Conservation (phyloP, 2,329 filamentous ascomycete genomes). For the Fusarium algeriense region DNA sequence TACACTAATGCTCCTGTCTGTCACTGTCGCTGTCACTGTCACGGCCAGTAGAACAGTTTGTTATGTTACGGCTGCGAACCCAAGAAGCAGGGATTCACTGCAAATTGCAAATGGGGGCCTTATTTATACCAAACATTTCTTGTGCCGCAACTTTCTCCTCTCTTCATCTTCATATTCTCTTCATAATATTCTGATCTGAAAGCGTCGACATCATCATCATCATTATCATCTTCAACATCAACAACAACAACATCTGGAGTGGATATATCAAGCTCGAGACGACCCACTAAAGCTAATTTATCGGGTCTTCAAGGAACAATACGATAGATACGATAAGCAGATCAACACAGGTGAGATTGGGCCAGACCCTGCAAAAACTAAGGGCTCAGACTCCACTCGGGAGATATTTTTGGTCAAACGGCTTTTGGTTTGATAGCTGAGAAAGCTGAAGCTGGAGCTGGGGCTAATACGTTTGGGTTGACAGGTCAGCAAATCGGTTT, state of each 20-base stretch:
- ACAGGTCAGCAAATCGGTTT: conserved; percentile 16
- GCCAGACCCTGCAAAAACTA: conserved; percentile 13
- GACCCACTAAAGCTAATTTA: conserved; percentile 34
- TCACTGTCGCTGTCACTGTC: neutral
- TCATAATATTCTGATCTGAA: neutral
- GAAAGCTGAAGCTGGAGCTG: conserved; percentile 14
- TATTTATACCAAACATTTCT: neutral
- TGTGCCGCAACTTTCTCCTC: conserved; percentile 1
- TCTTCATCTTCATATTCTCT: neutral
- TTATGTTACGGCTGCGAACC: neutral
- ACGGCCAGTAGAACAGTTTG: neutral
- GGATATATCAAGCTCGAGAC: conserved; percentile 15
- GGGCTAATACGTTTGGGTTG: conserved; percentile 13
- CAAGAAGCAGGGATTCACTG: conserved; percentile 6
- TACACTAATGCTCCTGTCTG: neutral
- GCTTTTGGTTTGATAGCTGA: conserved; percentile 5
- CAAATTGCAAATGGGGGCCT: neutral
- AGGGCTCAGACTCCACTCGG: conserved; percentile 24
- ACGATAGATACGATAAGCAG: conserved; percentile 11
- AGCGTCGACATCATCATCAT: neutral
- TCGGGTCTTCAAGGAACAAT: conserved; percentile 11
- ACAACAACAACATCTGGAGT: conserved; percentile 6
- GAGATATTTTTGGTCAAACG: conserved; percentile 21
- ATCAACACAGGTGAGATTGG: conserved; percentile 6
- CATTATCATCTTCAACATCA: too few relatives aligned